phyloP scores from a whole-genome alignment of 148 eudicot species.

The Silene conica region DNA sequence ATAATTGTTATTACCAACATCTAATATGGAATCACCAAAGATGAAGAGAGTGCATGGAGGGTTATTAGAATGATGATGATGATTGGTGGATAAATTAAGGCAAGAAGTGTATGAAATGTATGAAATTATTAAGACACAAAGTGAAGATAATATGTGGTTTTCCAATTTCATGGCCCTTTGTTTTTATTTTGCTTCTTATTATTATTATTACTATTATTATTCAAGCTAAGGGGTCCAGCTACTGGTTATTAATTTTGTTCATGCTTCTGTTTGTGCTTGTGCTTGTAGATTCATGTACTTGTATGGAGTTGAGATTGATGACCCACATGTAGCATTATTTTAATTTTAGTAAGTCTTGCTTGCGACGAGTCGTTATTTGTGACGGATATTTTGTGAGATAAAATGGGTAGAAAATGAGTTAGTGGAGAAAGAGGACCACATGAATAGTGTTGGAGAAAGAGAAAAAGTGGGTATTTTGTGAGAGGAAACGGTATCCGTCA shows the following conservation, averaged over 20 bases:
- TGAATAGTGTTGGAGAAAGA: too few relatives aligned
- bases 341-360: too few relatives aligned
- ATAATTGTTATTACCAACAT: constrained; percentile 66
- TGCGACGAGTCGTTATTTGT: too few relatives aligned
- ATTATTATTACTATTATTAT: too few relatives aligned
- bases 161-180: constrained; percentile 20
- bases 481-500: too few relatives aligned
- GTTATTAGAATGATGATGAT: constrained; percentile 3
- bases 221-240: constrained; percentile 20
- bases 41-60: constrained; percentile 34
- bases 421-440: too few relatives aligned
- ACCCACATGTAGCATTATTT: too few relatives aligned
- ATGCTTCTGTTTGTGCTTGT: not conserved
- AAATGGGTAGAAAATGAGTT: too few relatives aligned
- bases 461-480: too few relatives aligned
- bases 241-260: constrained; percentile 1
- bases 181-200: not conserved
- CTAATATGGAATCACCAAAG: constrained; percentile 63
- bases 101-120: constrained; percentile 15
- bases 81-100: constrained; percentile 7
- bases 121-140: constrained; percentile 18
- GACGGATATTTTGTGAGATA: too few relatives aligned
- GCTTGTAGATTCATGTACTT: not conserved
- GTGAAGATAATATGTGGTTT: not conserved
- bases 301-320: not conserved